Percentiles rank a stretch among this genome's conserved stretches.
These are phyloP conservation scores for Barnettozyma pratensis DNA, from an alignment of 805 yeast genomes.

Conservation along the genomic window DNA sequence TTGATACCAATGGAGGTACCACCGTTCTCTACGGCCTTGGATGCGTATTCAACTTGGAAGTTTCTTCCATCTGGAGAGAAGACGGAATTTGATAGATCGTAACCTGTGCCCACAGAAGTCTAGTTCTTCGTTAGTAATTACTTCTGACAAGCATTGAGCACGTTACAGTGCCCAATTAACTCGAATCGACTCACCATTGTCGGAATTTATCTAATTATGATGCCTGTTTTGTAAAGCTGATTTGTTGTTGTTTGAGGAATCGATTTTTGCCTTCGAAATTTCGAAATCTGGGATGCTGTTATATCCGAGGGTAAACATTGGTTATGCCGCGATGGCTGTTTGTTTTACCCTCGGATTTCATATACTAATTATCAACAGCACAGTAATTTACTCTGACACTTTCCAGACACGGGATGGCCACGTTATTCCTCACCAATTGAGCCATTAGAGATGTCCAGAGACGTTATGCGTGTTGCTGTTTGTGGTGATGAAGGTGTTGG, in stretches of 20 bases:
- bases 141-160: too few species aligned
- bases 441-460: conserved; percentile 30
- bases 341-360: not conserved
- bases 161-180: too few species aligned
- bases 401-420: too few species aligned
- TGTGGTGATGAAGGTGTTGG: conserved; percentile 95
- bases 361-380: too few species aligned
- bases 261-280: conserved; percentile 1
- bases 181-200: conserved; percentile 2
- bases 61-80: conserved; percentile 86
- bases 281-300: not conserved
- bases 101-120: conserved; percentile 98
- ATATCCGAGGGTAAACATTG: not conserved
- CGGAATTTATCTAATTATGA: not conserved
- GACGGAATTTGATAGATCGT: conserved; percentile 95
- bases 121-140: not conserved
- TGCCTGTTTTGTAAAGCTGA: not conserved
- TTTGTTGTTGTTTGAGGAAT: not conserved
- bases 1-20: conserved; percentile 93
- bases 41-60: conserved; percentile 97
- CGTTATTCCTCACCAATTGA: too few species aligned
- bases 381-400: too few species aligned
- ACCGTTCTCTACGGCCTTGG: conserved; percentile 96
- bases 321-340: too few species aligned
- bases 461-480: conserved; percentile 72